Evolutionary conservation across 108 stramenopile species (phyloP), one percentile per base, ranked within the genome.

Genomic region (Skeletonema grethae): DNA sequence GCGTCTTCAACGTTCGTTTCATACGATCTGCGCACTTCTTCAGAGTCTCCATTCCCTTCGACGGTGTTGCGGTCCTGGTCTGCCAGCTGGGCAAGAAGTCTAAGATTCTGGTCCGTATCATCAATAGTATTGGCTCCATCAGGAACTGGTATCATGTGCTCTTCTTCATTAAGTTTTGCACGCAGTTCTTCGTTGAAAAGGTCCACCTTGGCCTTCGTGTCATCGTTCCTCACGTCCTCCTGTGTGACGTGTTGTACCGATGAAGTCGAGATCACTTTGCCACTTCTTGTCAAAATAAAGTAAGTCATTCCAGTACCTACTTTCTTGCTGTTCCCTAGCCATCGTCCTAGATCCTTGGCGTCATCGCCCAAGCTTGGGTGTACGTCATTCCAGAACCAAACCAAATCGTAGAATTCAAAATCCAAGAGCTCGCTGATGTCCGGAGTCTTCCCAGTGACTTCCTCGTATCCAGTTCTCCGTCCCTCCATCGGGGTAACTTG

Each of bases 401-500:
- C 80, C 9, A 45, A 32, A 30, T 82, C 78, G 56, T 75, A 86
- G 46, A 75, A 86, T 2, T 36, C 70, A 48, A 86, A 86, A 22
- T 86, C 82, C 4, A 79, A 29, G 38, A 56, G 79, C 35, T 85
- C 77, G 2, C 81, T 75, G 5, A 85, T 82, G 69, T 82, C 84
- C 0, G 70, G 65, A 0, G 82, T 80, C 9, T 82, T 77, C 4
- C 84, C 84, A 0, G 75, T 76, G 15, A 80, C 28, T 3, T 30
- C 34, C 35, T 80, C 63, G 25, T 55, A 64, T 29, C 57, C 57
- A 3, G 81, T 79, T 9, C 65, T 45, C 4, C 12, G n/a, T n/a
- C 22, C n/a, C n/a, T 7, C 34, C 25, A 7, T 30, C 32, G 39
- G 12, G 57, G 59, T 58, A 43, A 69, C 58, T 29, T 69, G 69